These are phyloP conservation scores for Jamesozyma spencerorum DNA, from an alignment of 805 yeast species.

Conservation along the genomic window DNA sequence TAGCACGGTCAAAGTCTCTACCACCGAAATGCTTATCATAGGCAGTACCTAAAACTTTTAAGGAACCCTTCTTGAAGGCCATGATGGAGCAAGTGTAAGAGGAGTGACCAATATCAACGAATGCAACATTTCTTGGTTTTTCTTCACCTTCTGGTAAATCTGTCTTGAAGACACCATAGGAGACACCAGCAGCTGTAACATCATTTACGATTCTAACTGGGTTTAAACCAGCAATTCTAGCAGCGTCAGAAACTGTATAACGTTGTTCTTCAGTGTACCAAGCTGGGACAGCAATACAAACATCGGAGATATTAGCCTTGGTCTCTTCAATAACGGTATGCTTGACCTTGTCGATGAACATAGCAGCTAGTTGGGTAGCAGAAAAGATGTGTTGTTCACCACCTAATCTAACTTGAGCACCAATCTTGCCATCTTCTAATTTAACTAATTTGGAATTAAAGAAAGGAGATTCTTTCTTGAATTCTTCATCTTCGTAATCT, in stretches of 20 bases:
- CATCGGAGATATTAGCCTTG: constrained; percentile 67
- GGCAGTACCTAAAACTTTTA: constrained; percentile 85
- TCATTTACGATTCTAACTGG: constrained; percentile 98
- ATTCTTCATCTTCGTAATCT: constrained; percentile 61
- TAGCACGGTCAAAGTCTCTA: constrained; percentile 88
- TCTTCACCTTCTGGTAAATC: constrained; percentile 81
- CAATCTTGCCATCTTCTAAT: constrained; percentile 63
- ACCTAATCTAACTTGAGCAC: constrained; percentile 75
- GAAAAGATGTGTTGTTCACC: constrained; percentile 74
- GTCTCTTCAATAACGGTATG: constrained; percentile 72
- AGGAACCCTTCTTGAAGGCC: constrained; percentile 91
- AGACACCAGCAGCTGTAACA: constrained; percentile 96
- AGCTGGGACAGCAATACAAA: constrained; percentile 88
- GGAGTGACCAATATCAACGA: constrained; percentile 96
- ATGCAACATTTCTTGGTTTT: constrained; percentile 80
- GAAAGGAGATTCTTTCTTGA: constrained; percentile 58
- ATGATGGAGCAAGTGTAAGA: constrained; percentile 84
- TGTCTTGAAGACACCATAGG: constrained; percentile 97
- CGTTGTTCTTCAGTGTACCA: constrained; percentile 98
- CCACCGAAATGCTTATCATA: constrained; percentile 97
- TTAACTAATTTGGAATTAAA: constrained; percentile 65
- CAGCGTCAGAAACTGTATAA: constrained; percentile 92
- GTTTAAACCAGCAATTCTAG: constrained; percentile 91
- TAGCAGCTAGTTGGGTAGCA: constrained; percentile 85
- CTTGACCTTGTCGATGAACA: constrained; percentile 89